Percentiles rank a stretch among this genome's conserved stretches.
phyloP scores from a whole-genome alignment of 2,329 filamentous ascomycete species.

The Cytospora leucostoma region DNA sequence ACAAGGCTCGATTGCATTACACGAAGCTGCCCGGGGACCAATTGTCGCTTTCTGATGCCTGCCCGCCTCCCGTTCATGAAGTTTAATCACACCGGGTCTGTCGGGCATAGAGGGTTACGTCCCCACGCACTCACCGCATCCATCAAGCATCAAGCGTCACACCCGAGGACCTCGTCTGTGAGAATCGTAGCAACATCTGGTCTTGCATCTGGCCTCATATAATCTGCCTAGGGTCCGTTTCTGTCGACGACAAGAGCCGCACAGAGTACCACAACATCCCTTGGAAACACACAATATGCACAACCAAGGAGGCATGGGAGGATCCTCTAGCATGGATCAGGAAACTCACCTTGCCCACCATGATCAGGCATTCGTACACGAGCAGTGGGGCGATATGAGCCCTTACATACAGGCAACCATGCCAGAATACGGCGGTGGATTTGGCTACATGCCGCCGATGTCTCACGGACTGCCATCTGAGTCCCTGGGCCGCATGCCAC shows the following conservation, averaged over 20 bases:
- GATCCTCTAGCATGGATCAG: slow-evolving; percentile 49
- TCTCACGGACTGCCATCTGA: slow-evolving; percentile 51
- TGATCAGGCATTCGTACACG: slow-evolving; percentile 46
- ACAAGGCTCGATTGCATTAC: slow-evolving; percentile 21
- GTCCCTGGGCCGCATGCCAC: slow-evolving; percentile 54
- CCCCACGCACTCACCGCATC: slow-evolving; percentile 35
- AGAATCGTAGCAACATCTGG: slow-evolving; percentile 20
- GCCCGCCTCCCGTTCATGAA: slow-evolving; percentile 46
- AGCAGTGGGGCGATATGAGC: slow-evolving; percentile 58
- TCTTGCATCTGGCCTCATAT: slow-evolving; percentile 22
- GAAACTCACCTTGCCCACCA: slow-evolving; percentile 46
- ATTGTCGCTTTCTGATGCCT: slow-evolving; percentile 52
- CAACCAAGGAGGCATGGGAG: slow-evolving; percentile 43
- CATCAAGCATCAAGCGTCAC: slow-evolving; percentile 26
- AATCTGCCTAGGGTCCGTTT: background rate
- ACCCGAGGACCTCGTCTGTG: slow-evolving; percentile 7
- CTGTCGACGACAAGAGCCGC: background rate
- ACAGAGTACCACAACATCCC: background rate
- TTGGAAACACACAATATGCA: slow-evolving; percentile 42
- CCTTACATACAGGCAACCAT: slow-evolving; percentile 70
- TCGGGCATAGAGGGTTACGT: slow-evolving; percentile 34
- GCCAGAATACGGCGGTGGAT: slow-evolving; percentile 66
- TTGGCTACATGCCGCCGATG: slow-evolving; percentile 58
- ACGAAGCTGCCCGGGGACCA: slow-evolving; percentile 38
- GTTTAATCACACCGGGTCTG: slow-evolving; percentile 39